Percentiles rank a stretch among this genome's conserved stretches.
These are phyloP conservation scores for Oryza australiensis DNA, from an alignment of 176 grass and related monocot species.

Conservation along the genomic window DNA sequence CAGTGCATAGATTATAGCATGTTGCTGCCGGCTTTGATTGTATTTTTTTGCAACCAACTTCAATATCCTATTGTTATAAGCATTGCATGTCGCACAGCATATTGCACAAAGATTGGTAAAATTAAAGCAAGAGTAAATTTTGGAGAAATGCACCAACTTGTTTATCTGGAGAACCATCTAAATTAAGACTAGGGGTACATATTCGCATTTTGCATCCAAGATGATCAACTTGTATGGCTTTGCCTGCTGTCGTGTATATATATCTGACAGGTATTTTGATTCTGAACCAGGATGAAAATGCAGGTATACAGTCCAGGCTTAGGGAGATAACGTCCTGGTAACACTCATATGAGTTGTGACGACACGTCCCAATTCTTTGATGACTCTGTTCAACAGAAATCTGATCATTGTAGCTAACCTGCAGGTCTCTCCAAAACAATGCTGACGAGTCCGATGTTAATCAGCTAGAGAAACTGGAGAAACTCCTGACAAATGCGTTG, in stretches of 20 bases:
- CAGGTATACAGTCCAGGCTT: constrained; percentile 38
- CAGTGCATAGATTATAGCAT: constrained; percentile 2
- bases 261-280: constrained; percentile 26
- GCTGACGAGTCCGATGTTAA: constrained; percentile 42
- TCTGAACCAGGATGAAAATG: constrained; percentile 29
- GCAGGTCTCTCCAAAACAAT: constrained; percentile 49
- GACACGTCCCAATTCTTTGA: neutral
- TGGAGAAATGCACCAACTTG: neutral
- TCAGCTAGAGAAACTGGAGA: constrained; percentile 52
- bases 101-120: neutral
- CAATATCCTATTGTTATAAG: neutral
- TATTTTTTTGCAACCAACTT: neutral
- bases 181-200: neutral
- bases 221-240: neutral
- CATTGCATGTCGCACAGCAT: neutral
- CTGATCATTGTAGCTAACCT: constrained; percentile 22
- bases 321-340: constrained; percentile 50
- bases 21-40: neutral
- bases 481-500: constrained; percentile 50
- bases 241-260: neutral
- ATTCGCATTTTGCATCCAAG: neutral
- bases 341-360: neutral
- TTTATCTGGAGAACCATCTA: neutral
- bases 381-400: neutral
- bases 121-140: constrained; percentile 12